A percentile compares a stretch with the other conserved stretches of the same genome.
Conservation (phyloP, 2,329 filamentous ascomycete species). For the Cladosporium sp. region DNA sequence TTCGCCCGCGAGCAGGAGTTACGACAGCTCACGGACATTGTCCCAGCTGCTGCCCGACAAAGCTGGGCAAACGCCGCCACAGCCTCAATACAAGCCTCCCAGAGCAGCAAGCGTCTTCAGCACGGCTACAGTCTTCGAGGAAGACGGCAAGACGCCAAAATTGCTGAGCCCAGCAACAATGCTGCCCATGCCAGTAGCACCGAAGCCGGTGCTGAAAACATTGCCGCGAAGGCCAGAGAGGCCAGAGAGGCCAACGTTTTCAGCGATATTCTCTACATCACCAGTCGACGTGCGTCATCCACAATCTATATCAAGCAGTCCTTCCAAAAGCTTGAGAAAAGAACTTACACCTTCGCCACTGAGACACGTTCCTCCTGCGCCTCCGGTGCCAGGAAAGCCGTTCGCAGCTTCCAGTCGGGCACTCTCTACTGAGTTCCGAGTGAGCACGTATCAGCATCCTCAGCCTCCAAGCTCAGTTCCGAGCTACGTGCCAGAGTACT, state of each 20-base stretch:
- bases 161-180: conserved; percentile 10
- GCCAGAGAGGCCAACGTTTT: neutral
- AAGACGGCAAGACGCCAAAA: conserved; percentile 21
- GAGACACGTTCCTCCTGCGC: neutral
- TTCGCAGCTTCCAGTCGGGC: neutral
- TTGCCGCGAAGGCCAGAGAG: neutral
- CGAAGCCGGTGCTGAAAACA: conserved; percentile 8
- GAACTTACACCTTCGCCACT: conserved; percentile 12
- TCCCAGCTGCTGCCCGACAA: conserved; percentile 32
- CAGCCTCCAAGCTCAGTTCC: conserved; percentile 16
- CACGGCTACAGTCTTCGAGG: conserved; percentile 31
- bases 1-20: conserved; percentile 22
- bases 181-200: conserved; percentile 14
- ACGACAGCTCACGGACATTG: conserved; percentile 23
- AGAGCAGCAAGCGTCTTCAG: conserved; percentile 20
- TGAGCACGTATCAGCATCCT: conserved; percentile 9
- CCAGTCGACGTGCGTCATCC: neutral
- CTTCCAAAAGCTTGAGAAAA: conserved; percentile 6
- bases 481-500: conserved; percentile 29
- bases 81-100: conserved; percentile 15
- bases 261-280: conserved; percentile 4
- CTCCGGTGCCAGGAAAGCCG: neutral
- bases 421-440: neutral
- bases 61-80: conserved; percentile 18
- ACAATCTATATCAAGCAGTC: neutral